Conservation (phyloP, 495 filamentous ascomycete species). For the Talaromyces stipitatus region DNA sequence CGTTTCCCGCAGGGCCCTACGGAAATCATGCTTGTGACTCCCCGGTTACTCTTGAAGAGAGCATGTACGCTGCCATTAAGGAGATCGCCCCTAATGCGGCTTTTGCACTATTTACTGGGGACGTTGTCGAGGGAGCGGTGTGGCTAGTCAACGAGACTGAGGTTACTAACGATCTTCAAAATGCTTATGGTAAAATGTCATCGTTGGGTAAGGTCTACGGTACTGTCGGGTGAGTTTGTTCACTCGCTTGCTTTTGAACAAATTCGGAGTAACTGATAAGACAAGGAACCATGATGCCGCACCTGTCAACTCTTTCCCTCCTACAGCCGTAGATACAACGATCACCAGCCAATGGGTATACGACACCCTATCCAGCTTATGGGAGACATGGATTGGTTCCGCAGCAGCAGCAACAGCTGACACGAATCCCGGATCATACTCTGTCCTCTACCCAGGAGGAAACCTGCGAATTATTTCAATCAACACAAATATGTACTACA, state of each 20-base stretch:
- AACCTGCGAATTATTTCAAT: conserved; percentile 49
- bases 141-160: conserved; percentile 19
- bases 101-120: conserved; percentile 40
- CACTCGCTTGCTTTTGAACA: not conserved
- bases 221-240: conserved; percentile 38
- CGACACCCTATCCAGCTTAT: conserved; percentile 36
- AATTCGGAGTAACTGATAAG: not conserved
- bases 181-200: conserved; percentile 3
- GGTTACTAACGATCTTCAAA: not conserved
- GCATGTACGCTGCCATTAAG: conserved; percentile 43
- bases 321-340: conserved; percentile 18
- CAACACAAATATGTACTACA: conserved; percentile 52
- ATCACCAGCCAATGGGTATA: conserved; percentile 44
- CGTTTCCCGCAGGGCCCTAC: conserved; percentile 36
- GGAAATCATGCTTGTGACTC: conserved; percentile 46
- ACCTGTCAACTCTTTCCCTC: conserved; percentile 45
- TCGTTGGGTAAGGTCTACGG: conserved; percentile 25
- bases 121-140: conserved; percentile 40
- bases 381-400: conserved; percentile 37
- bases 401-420: conserved; percentile 22
- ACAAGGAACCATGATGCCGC: conserved; percentile 43
- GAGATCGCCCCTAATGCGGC: conserved; percentile 27
- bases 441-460: conserved; percentile 28
- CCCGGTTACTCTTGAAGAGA: conserved; percentile 41
- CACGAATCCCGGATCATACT: conserved; percentile 42